These are phyloP conservation scores for Sinapis alba DNA, from an alignment of 441 rosid species.

Conservation along the genomic window DNA sequence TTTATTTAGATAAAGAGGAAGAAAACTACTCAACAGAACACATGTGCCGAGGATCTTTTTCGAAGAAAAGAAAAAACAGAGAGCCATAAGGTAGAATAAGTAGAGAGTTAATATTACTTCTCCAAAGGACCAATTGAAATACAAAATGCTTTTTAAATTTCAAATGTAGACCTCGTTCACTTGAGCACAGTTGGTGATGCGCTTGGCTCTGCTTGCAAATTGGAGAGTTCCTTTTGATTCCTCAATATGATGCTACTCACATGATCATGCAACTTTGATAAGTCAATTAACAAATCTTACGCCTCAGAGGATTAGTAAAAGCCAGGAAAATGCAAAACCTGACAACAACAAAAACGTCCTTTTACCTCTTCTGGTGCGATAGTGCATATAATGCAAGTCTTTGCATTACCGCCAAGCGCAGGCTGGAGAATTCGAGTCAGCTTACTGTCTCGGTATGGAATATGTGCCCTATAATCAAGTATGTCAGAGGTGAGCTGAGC, in stretches of 20 bases:
- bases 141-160: neutral
- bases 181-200: constrained; percentile 91
- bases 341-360: neutral
- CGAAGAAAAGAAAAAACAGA: neutral
- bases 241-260: constrained; percentile 77
- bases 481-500: constrained; percentile 3
- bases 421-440: constrained; percentile 95
- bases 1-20: neutral
- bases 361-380: constrained; percentile 93
- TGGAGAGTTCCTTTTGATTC: constrained; percentile 94
- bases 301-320: neutral
- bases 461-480: constrained; percentile 66
- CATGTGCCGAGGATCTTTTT: neutral
- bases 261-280: constrained; percentile 1
- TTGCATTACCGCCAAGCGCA: constrained; percentile 94
- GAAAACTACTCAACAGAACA: neutral
- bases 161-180: constrained; percentile 76
- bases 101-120: neutral
- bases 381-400: constrained; percentile 92
- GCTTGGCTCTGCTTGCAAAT: constrained; percentile 96
- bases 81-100: neutral
- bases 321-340: neutral
- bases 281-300: constrained; percentile 12
- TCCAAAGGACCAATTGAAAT: neutral
- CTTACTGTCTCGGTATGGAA: constrained; percentile 96